Percentiles rank a stretch among this genome's conserved stretches.
Conservation (phyloP, 176 grass and related monocot species). For the Carex pumila region DNA sequence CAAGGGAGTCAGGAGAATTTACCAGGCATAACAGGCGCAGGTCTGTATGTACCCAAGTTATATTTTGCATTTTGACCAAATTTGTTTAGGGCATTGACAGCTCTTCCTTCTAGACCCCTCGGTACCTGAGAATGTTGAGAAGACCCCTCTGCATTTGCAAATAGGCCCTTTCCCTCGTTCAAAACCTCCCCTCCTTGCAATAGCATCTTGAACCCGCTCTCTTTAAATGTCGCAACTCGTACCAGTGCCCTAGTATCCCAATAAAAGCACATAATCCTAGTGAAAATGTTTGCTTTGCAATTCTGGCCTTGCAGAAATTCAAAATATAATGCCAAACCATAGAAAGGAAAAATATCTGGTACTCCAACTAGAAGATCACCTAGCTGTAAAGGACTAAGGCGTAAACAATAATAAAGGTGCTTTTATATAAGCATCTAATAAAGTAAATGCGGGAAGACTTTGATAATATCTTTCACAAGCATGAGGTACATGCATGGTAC, state of each 20-base stretch:
- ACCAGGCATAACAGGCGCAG: neutral
- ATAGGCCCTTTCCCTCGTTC: slow-evolving; percentile 48
- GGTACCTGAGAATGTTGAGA: slow-evolving; percentile 29
- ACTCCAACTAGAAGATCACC: neutral
- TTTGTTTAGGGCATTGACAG: slow-evolving; percentile 73
- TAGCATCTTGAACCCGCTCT: slow-evolving; percentile 89
- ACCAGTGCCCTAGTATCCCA: slow-evolving; percentile 46
- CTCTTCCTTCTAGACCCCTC: slow-evolving; percentile 78
- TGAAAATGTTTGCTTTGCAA: neutral
- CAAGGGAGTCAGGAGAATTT: neutral
- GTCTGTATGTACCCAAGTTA: slow-evolving; percentile 5
- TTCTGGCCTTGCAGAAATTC: neutral
- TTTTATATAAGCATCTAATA: neutral
- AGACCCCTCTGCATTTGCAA: slow-evolving; percentile 33
- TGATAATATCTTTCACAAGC: neutral
- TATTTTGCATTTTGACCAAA: slow-evolving; percentile 82
- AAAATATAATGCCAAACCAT: slow-evolving; percentile 1
- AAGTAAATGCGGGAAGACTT: neutral
- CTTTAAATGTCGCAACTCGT: slow-evolving; percentile 78
- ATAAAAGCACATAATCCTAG: neutral
- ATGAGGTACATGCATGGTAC: neutral
- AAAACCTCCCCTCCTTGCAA: slow-evolving; percentile 83
- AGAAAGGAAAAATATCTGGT: neutral
- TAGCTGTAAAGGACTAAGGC: neutral
- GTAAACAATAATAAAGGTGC: neutral